Evolutionary conservation across 2,329 filamentous ascomycete genomes (phyloP).

Genomic region (Alternaria triticimaculans): DNA sequence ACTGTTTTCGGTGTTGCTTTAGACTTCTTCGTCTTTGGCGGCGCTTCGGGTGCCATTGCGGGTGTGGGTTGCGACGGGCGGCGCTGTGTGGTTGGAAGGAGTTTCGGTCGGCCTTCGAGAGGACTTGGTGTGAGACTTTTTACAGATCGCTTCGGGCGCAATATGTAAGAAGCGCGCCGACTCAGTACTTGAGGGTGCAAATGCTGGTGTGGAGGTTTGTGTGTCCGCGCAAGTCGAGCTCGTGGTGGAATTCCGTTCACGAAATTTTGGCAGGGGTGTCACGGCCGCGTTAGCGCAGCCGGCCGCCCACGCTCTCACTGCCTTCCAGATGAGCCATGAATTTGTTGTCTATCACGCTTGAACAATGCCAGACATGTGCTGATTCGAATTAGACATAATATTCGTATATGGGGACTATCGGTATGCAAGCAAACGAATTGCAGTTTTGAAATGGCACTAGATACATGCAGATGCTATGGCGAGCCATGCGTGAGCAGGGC

Average conservation of each 20-base stretch:
- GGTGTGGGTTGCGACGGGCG: conserved; percentile 1
- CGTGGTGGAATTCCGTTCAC: conserved; percentile 21
- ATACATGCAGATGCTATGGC: not conserved
- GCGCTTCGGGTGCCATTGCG: conserved; percentile 27
- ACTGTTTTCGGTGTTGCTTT: conserved; percentile 45
- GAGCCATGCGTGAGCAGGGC: not conserved
- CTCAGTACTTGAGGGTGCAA: not conserved
- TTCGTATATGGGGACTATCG: not conserved
- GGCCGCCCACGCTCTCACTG: not conserved
- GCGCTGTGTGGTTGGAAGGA: not conserved
- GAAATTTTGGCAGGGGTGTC: conserved; percentile 46
- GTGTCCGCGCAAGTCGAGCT: conserved; percentile 4
- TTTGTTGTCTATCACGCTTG: not conserved
- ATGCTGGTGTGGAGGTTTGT: not conserved
- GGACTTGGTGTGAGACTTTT: not conserved
- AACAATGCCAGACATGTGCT: not conserved
- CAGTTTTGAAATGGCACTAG: not conserved
- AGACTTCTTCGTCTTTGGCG: conserved; percentile 20
- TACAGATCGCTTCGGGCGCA: not conserved
- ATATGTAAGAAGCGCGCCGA: not conserved
- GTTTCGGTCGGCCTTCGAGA: not conserved
- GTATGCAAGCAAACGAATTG: not conserved
- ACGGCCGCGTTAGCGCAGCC: conserved; percentile 21
- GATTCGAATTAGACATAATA: not conserved
- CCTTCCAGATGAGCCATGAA: not conserved